These are phyloP conservation scores for Penicillium sp. DNA, from an alignment of 2,329 filamentous ascomycete species.

Conservation along the genomic window DNA sequence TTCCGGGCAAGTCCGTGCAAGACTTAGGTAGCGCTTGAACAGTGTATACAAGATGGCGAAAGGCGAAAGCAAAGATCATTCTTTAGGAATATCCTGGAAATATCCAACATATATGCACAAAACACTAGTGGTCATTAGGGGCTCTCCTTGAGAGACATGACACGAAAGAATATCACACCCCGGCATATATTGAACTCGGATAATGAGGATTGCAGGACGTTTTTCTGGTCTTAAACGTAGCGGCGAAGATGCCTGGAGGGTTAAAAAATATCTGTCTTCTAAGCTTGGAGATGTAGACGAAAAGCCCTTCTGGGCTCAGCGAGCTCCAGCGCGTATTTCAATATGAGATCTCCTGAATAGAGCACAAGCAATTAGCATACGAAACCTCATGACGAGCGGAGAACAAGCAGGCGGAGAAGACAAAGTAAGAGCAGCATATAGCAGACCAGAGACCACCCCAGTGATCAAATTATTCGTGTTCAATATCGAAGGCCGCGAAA, in stretches of 20 bases:
- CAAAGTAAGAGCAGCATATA: background rate
- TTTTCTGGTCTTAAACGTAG: background rate
- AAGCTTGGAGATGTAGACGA: too few relatives aligned
- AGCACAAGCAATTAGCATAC: background rate
- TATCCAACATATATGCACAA: background rate
- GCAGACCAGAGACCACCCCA: too few relatives aligned
- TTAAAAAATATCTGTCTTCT: background rate
- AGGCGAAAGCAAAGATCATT: background rate
- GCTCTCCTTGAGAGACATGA: background rate
- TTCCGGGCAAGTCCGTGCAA: background rate
- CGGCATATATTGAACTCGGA: background rate
- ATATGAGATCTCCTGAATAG: background rate
- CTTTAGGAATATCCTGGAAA: too few relatives aligned
- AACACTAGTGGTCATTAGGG: background rate
- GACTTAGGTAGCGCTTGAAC: background rate
- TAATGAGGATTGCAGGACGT: background rate
- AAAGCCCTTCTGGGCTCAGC: background rate
- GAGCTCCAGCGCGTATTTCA: background rate
- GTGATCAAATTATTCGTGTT: background rate
- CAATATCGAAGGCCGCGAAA: background rate
- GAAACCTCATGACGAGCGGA: background rate
- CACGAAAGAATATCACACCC: background rate
- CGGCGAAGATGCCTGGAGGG: background rate
- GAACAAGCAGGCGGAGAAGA: background rate
- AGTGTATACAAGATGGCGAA: background rate